Base-by-base conservation (phyloP, 257 asterid genomes). In the Haberlea rhodopensis region DNA sequence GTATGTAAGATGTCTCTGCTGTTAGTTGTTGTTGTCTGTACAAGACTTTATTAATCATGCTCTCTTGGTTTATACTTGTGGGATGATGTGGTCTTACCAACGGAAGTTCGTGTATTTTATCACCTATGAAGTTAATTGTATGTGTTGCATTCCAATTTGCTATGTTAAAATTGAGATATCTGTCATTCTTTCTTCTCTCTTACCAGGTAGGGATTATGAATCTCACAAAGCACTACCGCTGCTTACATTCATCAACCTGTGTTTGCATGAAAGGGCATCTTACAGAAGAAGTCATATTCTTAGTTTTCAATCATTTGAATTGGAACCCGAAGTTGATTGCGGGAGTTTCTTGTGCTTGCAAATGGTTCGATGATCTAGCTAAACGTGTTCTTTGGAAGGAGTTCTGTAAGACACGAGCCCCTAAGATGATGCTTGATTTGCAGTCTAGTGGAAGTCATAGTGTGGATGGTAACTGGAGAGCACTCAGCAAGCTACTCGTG, bases 351-450 rank as follows among this genome's bases (percentile, higher is more conserved):
- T 85, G 95, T 68, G 77, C 78, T 3, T 92, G 98, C 81, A 92
- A 92, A 84, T 92, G 98, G 98, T 89, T 92, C 53, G 97, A 92
- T 27, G 98, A 92, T 72, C 91, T 92, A 5, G 94, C 97, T 53
- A 92, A 87, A 70, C 87, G 97, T n/a, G 82, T 85, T 29, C 91
- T 92, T 5, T 92, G 99, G 98, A 92, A 89, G 63, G 97, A 92
- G 79, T 92, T 89, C 70, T 92, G 98, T 77, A 89, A 84, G 71
- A 87, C 96, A 2, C 81, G 98, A 43, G 97, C 98, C 51, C 98
- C 97, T 2, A 92, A 82, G 67, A 92, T 92, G 97, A 89, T 84
- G 96, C 84, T 81, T n/a, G 98, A 92, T 74, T 69, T 89, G 67
- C 96, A 92, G 67, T 84, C 91, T 5, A 73, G 91, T 46, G 98